phyloP scores from a whole-genome alignment of 2,329 filamentous ascomycete species.

The Clonostachys chloroleuca region DNA sequence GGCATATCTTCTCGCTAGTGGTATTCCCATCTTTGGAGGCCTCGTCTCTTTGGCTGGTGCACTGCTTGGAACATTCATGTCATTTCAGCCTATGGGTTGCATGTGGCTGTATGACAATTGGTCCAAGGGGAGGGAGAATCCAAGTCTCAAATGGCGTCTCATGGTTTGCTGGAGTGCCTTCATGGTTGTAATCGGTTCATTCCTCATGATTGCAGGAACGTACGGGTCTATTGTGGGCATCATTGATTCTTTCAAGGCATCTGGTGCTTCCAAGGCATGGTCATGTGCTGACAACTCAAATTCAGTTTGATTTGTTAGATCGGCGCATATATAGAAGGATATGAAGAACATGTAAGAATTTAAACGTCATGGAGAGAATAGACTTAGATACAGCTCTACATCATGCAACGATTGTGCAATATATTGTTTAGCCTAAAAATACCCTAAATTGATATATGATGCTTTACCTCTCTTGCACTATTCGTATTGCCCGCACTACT shows the following conservation, averaged over 20 bases:
- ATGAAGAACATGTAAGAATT: no score
- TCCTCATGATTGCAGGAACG: slow-evolving; percentile 36
- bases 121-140: slow-evolving; percentile 2
- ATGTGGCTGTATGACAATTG: slow-evolving; percentile 40
- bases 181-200: slow-evolving; percentile 15
- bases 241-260: slow-evolving; percentile 21
- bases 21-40: slow-evolving; percentile 17
- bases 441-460: no score
- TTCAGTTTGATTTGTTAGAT: slow-evolving; percentile 4
- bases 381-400: no score
- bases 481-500: no score
- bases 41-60: slow-evolving; percentile 17
- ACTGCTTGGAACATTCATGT: slow-evolving; percentile 16
- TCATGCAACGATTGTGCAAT: no score
- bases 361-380: no score
- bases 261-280: slow-evolving; percentile 28
- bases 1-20: slow-evolving; percentile 19
- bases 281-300: slow-evolving; percentile 38
- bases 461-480: no score
- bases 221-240: slow-evolving; percentile 33
- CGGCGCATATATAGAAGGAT: no score
- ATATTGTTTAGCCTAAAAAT: no score
- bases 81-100: slow-evolving; percentile 20
- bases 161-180: slow-evolving; percentile 8
- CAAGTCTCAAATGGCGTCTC: neutral